Evolutionary conservation across 2,329 filamentous ascomycete genomes (phyloP).

Genomic region (Rhynchosporium secalis): DNA sequence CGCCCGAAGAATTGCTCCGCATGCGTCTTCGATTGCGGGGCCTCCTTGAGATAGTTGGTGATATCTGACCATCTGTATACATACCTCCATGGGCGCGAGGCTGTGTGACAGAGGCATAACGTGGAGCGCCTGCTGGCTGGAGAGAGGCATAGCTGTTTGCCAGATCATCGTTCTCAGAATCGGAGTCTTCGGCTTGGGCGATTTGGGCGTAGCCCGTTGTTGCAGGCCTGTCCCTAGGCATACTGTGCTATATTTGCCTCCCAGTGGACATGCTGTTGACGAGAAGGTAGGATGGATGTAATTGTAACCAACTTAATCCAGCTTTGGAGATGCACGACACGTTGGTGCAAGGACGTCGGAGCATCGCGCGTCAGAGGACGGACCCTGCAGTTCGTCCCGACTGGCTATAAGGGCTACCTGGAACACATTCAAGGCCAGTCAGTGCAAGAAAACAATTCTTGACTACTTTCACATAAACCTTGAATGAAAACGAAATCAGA

Average conservation of each 20-base stretch:
- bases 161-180: slow-evolving; percentile 60
- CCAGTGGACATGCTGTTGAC: slow-evolving; percentile 14
- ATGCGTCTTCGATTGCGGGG: slow-evolving; percentile 50
- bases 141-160: slow-evolving; percentile 53
- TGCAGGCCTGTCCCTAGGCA: slow-evolving; percentile 50
- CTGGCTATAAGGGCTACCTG: not conserved
- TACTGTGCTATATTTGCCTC: slow-evolving; percentile 20
- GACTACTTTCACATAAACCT: not conserved
- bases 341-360: too few species aligned
- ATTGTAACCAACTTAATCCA: not conserved
- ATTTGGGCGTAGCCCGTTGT: slow-evolving; percentile 85
- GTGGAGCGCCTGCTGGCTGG: slow-evolving; percentile 56
- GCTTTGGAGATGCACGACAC: slow-evolving; percentile 3
- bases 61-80: slow-evolving; percentile 47
- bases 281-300: not conserved
- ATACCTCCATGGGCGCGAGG: slow-evolving; percentile 62
- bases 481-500: too few species aligned
- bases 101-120: slow-evolving; percentile 64
- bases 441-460: not conserved
- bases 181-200: slow-evolving; percentile 75
- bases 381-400: slow-evolving; percentile 8
- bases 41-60: slow-evolving; percentile 47
- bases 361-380: slow-evolving; percentile 4
- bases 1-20: slow-evolving; percentile 77
- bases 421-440: not conserved